These are phyloP conservation scores for Phylloboletellus chloephorus DNA, from an alignment of 1,284 basidiomycete genomes.

Conservation along the genomic window DNA sequence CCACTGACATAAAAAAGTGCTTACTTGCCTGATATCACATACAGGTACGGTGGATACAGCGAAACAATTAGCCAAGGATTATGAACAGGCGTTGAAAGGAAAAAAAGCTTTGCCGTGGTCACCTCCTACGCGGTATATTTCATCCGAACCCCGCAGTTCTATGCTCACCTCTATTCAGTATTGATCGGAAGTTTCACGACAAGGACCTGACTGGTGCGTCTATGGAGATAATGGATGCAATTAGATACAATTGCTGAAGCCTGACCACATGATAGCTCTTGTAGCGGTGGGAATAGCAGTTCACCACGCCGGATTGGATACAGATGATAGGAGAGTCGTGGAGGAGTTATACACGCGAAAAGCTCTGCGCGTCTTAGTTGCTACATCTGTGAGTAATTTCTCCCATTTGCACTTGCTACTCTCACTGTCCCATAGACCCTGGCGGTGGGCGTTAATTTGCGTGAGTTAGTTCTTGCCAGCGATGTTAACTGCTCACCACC, in stretches of 20 bases:
- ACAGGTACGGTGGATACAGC: constrained; percentile 65
- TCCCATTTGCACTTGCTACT: constrained; percentile 2
- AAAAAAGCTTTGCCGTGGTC: constrained; percentile 61
- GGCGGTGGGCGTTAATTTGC: constrained; percentile 85
- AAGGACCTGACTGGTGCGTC: constrained; percentile 54
- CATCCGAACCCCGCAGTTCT: not conserved
- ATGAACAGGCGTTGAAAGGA: constrained; percentile 48
- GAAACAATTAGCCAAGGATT: constrained; percentile 68
- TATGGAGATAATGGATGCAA: not conserved
- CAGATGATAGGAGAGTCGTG: constrained; percentile 63
- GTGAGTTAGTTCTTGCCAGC: constrained; percentile 38
- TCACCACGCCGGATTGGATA: constrained; percentile 81
- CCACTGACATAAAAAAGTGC: not conserved
- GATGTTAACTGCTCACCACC: constrained; percentile 1
- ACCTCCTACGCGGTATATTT: constrained; percentile 43
- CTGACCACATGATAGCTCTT: constrained; percentile 40
- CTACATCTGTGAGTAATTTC: constrained; percentile 57
- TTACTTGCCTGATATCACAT: not conserved
- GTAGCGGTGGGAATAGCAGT: constrained; percentile 68
- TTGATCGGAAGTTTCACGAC: constrained; percentile 53
- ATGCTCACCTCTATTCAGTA: constrained; percentile 34
- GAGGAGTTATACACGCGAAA: constrained; percentile 70
- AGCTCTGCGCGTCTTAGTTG: constrained; percentile 60
- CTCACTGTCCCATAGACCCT: constrained; percentile 52
- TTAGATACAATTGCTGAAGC: not conserved